A percentile compares a stretch with the other conserved stretches of the same genome.
These are phyloP conservation scores for Lophium mytilinum DNA, from an alignment of 495 filamentous ascomycete species.

Conservation along the genomic window DNA sequence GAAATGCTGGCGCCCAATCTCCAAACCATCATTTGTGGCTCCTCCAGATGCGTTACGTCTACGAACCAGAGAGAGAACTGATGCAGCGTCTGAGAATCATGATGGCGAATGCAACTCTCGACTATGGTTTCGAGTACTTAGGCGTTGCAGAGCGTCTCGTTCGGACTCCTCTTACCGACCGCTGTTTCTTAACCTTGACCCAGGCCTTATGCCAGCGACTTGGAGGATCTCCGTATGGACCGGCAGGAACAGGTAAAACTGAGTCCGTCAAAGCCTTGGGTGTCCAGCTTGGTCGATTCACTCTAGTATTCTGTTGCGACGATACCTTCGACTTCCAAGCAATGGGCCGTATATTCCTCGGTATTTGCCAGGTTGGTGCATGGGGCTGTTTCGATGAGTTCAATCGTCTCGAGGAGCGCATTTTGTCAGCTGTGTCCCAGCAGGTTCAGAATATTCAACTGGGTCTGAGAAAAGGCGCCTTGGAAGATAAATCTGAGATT, in stretches of 20 bases:
- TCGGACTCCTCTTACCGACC: slow-evolving; percentile 89
- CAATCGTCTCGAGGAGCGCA: slow-evolving; percentile 94
- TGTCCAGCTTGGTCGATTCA: slow-evolving; percentile 93
- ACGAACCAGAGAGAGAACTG: slow-evolving; percentile 69
- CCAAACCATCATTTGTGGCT: slow-evolving; percentile 86
- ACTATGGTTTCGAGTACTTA: slow-evolving; percentile 96
- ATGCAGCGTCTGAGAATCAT: slow-evolving; percentile 78
- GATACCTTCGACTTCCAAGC: slow-evolving; percentile 99
- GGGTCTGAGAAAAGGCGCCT: slow-evolving; percentile 71
- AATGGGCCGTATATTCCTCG: slow-evolving; percentile 98
- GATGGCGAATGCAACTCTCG: slow-evolving; percentile 93
- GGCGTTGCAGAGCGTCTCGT: slow-evolving; percentile 94
- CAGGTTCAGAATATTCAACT: slow-evolving; percentile 99
- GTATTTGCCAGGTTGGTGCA: slow-evolving; percentile 97
- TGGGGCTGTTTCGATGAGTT: slow-evolving; percentile 99
- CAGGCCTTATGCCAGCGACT: slow-evolving; percentile 92
- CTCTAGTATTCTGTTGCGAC: slow-evolving; percentile 96
- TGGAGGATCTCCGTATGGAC: slow-evolving; percentile 94
- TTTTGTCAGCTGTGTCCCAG: slow-evolving; percentile 94
- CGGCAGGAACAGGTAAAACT: slow-evolving; percentile 98
- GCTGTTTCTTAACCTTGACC: slow-evolving; percentile 94
- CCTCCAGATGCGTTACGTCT: slow-evolving; percentile 96
- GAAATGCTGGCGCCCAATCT: slow-evolving; percentile 63
- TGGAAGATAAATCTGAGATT: slow-evolving; percentile 75
- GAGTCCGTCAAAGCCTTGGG: slow-evolving; percentile 97